These are phyloP conservation scores for Komagataea norvegica DNA, from an alignment of 1,139 yeast species.

Conservation along the genomic window DNA sequence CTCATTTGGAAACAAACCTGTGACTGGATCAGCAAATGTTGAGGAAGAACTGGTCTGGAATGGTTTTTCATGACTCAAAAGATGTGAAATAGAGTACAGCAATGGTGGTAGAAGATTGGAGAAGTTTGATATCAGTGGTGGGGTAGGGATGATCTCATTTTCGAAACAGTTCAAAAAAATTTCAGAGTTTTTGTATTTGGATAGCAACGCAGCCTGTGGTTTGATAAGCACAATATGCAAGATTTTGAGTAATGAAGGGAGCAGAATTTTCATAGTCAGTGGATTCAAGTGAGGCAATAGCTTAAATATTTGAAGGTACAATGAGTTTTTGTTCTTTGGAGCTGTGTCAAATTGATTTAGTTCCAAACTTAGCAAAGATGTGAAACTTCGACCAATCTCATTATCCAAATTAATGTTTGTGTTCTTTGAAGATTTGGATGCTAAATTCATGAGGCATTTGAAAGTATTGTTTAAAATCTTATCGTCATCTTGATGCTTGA, in stretches of 20 bases:
- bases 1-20: slow-evolving; percentile 3
- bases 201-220: slow-evolving; percentile 18
- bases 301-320: slow-evolving; percentile 23
- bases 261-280: slow-evolving; percentile 12
- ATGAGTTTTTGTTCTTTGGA: slow-evolving; percentile 5
- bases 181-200: slow-evolving; percentile 15
- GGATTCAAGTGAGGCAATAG: slow-evolving; percentile 29
- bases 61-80: slow-evolving; percentile 20
- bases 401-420: slow-evolving; percentile 15
- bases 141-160: slow-evolving; percentile 22
- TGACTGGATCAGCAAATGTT: slow-evolving; percentile 4
- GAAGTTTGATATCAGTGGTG: slow-evolving; percentile 23
- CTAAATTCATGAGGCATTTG: slow-evolving; percentile 26
- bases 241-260: slow-evolving; percentile 23
- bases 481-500: slow-evolving; percentile 20
- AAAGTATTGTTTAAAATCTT: slow-evolving; percentile 24
- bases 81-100: slow-evolving; percentile 28
- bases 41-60: slow-evolving; percentile 6
- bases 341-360: slow-evolving; percentile 4
- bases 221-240: slow-evolving; percentile 21
- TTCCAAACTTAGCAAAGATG: not conserved
- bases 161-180: slow-evolving; percentile 21
- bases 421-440: slow-evolving; percentile 17
- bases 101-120: slow-evolving; percentile 28
- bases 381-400: slow-evolving; percentile 12